Percentiles rank a stretch among this genome's conserved stretches.
phyloP scores from a whole-genome alignment of 1,284 basidiomycete species.

The Ceratobasidium sp. region DNA sequence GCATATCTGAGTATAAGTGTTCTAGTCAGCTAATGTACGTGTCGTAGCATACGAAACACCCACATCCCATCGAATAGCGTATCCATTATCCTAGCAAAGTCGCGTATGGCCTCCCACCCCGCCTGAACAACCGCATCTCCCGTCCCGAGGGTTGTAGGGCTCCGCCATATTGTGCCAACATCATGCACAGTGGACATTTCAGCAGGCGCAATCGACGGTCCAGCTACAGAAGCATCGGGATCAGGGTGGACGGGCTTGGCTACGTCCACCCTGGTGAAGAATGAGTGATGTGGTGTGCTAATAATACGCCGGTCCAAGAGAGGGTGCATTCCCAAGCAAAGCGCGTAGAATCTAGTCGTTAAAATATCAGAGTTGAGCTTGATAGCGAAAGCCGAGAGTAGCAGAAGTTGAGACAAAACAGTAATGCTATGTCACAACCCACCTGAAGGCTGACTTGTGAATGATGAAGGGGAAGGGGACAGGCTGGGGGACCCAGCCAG shows the following conservation, averaged over 20 bases:
- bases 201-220: no score
- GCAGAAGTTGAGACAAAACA: no score
- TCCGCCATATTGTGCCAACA: slow-evolving; percentile 4
- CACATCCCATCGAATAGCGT: slow-evolving; percentile 34
- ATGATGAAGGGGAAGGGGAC: no score
- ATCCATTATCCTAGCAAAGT: slow-evolving; percentile 25
- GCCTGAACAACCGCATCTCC: slow-evolving; percentile 21
- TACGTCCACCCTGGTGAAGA: not conserved
- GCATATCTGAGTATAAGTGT: slow-evolving; percentile 24
- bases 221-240: not conserved
- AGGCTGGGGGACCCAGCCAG: no score
- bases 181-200: slow-evolving; percentile 6
- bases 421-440: not conserved
- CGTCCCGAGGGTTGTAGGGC: slow-evolving; percentile 24
- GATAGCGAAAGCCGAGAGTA: not conserved
- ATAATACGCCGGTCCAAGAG: slow-evolving; percentile 26
- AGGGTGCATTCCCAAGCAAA: slow-evolving; percentile 38
- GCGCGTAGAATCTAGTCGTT: slow-evolving; percentile 8
- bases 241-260: not conserved
- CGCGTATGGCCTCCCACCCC: slow-evolving; percentile 33
- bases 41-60: not conserved
- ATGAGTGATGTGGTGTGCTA: slow-evolving; percentile 31
- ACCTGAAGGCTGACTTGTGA: no score
- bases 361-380: not conserved
- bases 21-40: not conserved